Evolutionary conservation across 139 green algal genomes (phyloP), one percentile per base, ranked within the genome.

Genomic region (Micractinium conductrix): DNA sequence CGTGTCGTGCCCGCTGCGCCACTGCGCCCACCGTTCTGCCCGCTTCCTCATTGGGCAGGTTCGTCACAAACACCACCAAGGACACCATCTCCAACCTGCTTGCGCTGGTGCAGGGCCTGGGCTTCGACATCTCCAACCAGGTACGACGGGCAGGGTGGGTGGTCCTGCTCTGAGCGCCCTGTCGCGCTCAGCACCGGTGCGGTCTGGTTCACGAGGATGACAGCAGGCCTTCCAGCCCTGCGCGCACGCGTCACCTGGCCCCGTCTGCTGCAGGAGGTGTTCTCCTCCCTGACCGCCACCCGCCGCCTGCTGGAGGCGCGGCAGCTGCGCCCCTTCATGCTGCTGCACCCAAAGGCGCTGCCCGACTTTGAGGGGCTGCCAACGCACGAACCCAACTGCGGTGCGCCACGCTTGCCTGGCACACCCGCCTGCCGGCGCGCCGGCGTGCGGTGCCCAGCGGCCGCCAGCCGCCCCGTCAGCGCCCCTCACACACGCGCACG

Each of bases 341-440:
- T 91, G 53, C 71, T 91, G 50, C 76, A 90, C 40, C 88, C 82
- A 26, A 55, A 87, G 40, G 88, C 85, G 7, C 44, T 90, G 62
- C 81, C 78, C 14, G 85, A 90, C 26, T 91, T 91, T 74, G 69
- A 43, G 16, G 81, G 65, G 30, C 40, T 91, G 5, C 42, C 78
- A 43, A 74, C 55, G 7, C 26, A 55, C 45, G n/a, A 55, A 37
- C 76, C 81, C 24, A 80, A 88, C 33, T 53, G 60, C 28, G 70
- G 70, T 78, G 70, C 42, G 40, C 24, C 68, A 40, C 33, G 33
- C 65, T 21, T 26, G 9, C n/a, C n/a, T 38, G 62, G 22, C 4
- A 40, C 48, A 10, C 48, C 53, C 26, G 53, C 8, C 8, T 62
- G n/a, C n/a, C n/a, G n/a, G n/a, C n/a, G n/a, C n/a, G n/a, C n/a